Evolutionary conservation across 768 basidiomycete species (phyloP).

Genomic region (Boletus reticuloceps): DNA sequence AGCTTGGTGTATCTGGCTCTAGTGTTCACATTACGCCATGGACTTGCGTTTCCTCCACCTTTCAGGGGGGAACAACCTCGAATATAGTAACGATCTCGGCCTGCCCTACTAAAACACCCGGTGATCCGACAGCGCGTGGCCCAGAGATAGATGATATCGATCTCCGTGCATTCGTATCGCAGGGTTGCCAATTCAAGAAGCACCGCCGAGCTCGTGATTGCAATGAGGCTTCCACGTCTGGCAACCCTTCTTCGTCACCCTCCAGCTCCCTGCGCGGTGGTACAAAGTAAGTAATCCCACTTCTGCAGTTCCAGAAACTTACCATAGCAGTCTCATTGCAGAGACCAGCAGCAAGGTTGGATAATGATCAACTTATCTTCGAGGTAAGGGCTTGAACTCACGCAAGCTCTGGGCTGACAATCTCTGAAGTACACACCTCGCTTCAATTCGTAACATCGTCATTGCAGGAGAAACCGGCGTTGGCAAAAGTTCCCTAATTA

Average conservation of each 20-base stretch:
- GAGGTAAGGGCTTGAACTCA: constrained; percentile 1
- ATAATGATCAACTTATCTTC: constrained; percentile 5
- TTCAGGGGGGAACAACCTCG: neutral
- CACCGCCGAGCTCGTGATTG: constrained; percentile 12
- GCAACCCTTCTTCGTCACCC: constrained; percentile 6
- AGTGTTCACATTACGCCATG: neutral
- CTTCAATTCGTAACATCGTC: constrained; percentile 27
- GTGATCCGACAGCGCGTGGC: constrained; percentile 1
- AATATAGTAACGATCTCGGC: neutral
- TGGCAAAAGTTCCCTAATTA: constrained; percentile 32
- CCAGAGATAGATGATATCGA: constrained; percentile 19
- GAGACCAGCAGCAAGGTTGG: neutral
- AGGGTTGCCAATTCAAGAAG: constrained; percentile 23
- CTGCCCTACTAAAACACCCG: neutral
- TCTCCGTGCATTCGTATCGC: constrained; percentile 11
- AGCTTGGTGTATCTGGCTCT: neutral
- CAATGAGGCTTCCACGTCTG: constrained; percentile 20
- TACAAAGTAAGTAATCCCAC: constrained; percentile 1
- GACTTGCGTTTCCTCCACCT: neutral
- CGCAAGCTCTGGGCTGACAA: constrained; percentile 5
- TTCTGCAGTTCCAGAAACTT: neutral
- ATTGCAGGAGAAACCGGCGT: constrained; percentile 29
- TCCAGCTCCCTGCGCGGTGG: neutral
- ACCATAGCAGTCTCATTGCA: neutral
- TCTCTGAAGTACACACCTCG: constrained; percentile 3